Base-by-base conservation (phyloP, 1,284 basidiomycete species). In the Puccinia horiana region DNA sequence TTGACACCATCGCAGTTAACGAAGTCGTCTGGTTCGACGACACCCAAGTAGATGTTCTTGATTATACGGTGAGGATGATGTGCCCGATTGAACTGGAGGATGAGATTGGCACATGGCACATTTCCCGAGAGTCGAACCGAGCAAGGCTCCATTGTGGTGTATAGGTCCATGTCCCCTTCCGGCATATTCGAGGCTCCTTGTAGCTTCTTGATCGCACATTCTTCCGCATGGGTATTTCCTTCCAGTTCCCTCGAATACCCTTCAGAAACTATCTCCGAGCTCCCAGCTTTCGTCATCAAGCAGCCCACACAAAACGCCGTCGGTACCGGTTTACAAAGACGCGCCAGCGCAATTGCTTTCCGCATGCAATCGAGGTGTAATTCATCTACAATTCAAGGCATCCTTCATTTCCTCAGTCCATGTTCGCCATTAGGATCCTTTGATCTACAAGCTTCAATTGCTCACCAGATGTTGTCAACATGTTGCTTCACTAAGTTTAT, bases 121-220 rank as follows among this genome's bases (percentile, higher is more conserved):
- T 97, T 90, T 0, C 96, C 95, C 0, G 94, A 96, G 14, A 94
- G 93, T 78, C 97, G 90, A 42, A 93, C 88, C 2, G 94, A 96
- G 87, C 97, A 99, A 16, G 97, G 97, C 86, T 99, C 97, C 90
- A 99, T 92, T 0, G 96, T 99, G 0, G 96, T 97, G 86, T 96
- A 99, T 82, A 95, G 91, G 85, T 94, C 91, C 37, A 92, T 89
- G 61, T 89, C 88, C 12, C 88, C 83, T 9, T 89, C 88, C 74
- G 81, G 20, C 40, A 69, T 69, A 29, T 37, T 29, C 23, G 65
- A 23, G 20, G 47, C 82, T 26, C 84, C 77, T 49, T 88, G 87
- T 18, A 92, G 91, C 86, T 98, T 98, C 58, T 90, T 87, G 0
- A 75, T 40, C 0, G 96, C 96, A 86, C 96, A 97, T 32, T 96